Evolutionary conservation across 495 filamentous ascomycete species (phyloP), one percentile per base, ranked within the genome.

Genomic region (Corynascus novoguineensis): DNA sequence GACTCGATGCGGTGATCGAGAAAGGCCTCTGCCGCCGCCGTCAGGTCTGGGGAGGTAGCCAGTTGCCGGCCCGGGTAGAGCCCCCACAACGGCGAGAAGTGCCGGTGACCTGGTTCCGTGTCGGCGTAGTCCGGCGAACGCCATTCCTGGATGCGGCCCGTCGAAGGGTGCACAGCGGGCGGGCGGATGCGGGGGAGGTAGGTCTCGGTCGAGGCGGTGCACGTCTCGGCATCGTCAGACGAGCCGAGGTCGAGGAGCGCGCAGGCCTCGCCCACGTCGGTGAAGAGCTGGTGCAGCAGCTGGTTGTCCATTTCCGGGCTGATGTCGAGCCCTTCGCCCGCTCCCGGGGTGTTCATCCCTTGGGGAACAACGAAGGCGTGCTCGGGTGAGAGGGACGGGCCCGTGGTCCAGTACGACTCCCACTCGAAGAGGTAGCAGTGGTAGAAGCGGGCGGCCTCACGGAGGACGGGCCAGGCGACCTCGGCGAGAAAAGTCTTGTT

Each of bases 311-410:
- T 46, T 22, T 46, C 42, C 12, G 47, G 45, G 57, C 38, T 45
- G 38, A 64, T 47, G 48, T 69, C 40, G 62, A 71, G 19, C 59
- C 62, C 50, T 66, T 68, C 9, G 60, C 54, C 19, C 66, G 9
- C 41, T 7, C 69, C 63, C 42, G 72, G 61, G 25, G 71, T 32
- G 17, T 21, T 62, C 42, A 68, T 49, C 2, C 62, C 66, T 0
- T 61, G 59, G 4, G 58, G 53, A 28, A 74, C 66, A 17, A 61
- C 61, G 32, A 75, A 80, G 9, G 66, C 71, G 24, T 81, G 79
- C 46, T 81, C 79, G 1, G 75, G 80, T 7, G 75, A 78, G 1
- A 76, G 59, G 10, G 75, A 80, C 5, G 80, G 80, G 45, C 67
- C 75, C 0, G 75, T 75, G 28, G 72, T 66, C 2, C 64, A 66